Evolutionary conservation across 1,139 yeast genomes (phyloP), one percentile per base, ranked within the genome.

Genomic region (Hemisphaericaspora xylanilytica): DNA sequence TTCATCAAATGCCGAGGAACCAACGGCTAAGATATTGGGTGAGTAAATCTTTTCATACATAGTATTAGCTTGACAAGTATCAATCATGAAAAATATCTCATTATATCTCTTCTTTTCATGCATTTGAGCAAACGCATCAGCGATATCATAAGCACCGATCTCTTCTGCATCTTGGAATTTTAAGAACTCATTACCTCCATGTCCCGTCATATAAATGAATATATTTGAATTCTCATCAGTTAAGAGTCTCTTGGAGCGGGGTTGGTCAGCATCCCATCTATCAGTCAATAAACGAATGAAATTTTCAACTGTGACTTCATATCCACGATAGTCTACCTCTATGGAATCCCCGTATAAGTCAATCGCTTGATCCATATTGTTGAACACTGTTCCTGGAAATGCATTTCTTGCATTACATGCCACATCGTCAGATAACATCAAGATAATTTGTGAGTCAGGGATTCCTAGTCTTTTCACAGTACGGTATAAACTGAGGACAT

Each of bases 121-220:
- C 98, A 92, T 92, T 60, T 94, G 97, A 37, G 80, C 95, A 65
- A 92, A 88, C 2, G 98, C 97, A 63, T 92, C 96, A 0, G 98
- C 98, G 48, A 92, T 78, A 61, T 92, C 99, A 65, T 87, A 84
- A 11, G 96, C 84, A 2, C 96, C 90, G 42, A 92, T 89, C 58
- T 92, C 98, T 60, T 94, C 98, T 3, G 98, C 97, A 58, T 92
- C 99, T 63, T 92, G 99, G 62, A 92, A 92, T 63, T 92, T 92
- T 52, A 94, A 75, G 61, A 92, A 92, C 61, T 92, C 97, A 55
- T 90, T 89, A 38, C 99, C 99, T 12, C 99, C 99, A 62, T 92
- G 99, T 12, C 99, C 99, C 1, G 98, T 94, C 81, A 92, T 75
- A 61, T 94, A 92, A 28, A 92, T 85, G 61, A 92, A 87, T 36